Evolutionary conservation across 257 asterid species (phyloP).

Genomic region (Knoxia roxburghii): DNA sequence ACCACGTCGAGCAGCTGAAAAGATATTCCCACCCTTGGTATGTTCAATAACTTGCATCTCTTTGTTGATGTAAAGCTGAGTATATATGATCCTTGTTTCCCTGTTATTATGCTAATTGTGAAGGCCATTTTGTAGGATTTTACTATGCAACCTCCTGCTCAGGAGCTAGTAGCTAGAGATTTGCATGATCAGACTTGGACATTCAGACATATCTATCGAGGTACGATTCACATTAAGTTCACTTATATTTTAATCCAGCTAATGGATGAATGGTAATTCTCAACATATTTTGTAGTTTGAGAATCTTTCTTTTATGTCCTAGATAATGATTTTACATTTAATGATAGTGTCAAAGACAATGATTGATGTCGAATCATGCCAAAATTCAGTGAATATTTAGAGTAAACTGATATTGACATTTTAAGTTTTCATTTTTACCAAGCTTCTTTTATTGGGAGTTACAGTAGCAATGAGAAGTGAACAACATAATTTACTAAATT

Average conservation of each 20-base stretch:
- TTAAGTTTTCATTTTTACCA: not conserved
- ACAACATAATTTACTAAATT: constrained; percentile 7
- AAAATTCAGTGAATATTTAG: not conserved
- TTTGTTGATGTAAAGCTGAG: not conserved
- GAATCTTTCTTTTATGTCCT: too few species aligned
- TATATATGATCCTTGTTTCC: not conserved
- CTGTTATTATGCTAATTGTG: constrained; percentile 9
- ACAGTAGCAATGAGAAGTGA: not conserved
- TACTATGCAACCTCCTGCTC: constrained; percentile 98
- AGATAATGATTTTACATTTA: too few species aligned
- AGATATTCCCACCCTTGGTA: constrained; percentile 93
- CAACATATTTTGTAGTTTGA: not conserved
- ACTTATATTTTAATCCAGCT: not conserved
- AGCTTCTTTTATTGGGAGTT: not conserved
- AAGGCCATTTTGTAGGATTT: constrained; percentile 58
- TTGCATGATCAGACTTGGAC: constrained; percentile 97
- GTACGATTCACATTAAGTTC: constrained; percentile 27
- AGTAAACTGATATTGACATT: not conserved
- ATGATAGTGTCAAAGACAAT: not conserved
- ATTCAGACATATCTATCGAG: constrained; percentile 88
- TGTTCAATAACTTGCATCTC: constrained; percentile 3
- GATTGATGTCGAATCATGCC: not conserved
- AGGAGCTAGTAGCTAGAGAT: constrained; percentile 84
- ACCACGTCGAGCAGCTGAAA: constrained; percentile 98
- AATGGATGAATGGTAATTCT: not conserved